A percentile compares a stretch with the other conserved stretches of the same genome.
Evolutionary conservation across 768 basidiomycete genomes (phyloP).

Genomic region (Rhodotorula sphaerocarpa): DNA sequence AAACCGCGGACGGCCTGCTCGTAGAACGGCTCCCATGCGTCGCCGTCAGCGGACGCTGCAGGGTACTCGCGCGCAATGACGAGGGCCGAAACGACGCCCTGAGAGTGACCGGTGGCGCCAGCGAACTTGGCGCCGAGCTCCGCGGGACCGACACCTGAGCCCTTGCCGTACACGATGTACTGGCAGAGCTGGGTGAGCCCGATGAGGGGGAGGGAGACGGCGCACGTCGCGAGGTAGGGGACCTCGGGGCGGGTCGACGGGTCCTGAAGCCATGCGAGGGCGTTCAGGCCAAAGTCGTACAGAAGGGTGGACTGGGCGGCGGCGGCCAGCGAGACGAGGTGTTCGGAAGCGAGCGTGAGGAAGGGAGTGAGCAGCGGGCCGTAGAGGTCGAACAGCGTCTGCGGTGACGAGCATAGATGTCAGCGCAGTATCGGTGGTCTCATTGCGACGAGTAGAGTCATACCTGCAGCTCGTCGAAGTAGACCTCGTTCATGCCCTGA

Average conservation of each 20-base stretch:
- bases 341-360: slow-evolving; percentile 63
- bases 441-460: slow-evolving; percentile 56
- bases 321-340: slow-evolving; percentile 50
- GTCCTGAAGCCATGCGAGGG: slow-evolving; percentile 73
- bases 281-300: slow-evolving; percentile 74
- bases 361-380: slow-evolving; percentile 64
- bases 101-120: slow-evolving; percentile 93
- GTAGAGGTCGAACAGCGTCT: slow-evolving; percentile 84
- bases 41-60: slow-evolving; percentile 42
- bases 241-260: slow-evolving; percentile 62
- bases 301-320: slow-evolving; percentile 46
- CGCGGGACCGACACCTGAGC: slow-evolving; percentile 39
- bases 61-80: slow-evolving; percentile 70
- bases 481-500: slow-evolving; percentile 95
- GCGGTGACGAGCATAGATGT: slow-evolving; percentile 61
- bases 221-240: slow-evolving; percentile 82
- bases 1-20: slow-evolving; percentile 73
- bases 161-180: slow-evolving; percentile 70
- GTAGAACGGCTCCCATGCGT: slow-evolving; percentile 55
- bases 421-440: slow-evolving; percentile 45
- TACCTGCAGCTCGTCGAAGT: slow-evolving; percentile 84
- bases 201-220: slow-evolving; percentile 89
- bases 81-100: slow-evolving; percentile 92
- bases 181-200: slow-evolving; percentile 92
- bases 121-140: slow-evolving; percentile 66